Evolutionary conservation across 768 basidiomycete species (phyloP).

Genomic region (Leccinum uliginosum): DNA sequence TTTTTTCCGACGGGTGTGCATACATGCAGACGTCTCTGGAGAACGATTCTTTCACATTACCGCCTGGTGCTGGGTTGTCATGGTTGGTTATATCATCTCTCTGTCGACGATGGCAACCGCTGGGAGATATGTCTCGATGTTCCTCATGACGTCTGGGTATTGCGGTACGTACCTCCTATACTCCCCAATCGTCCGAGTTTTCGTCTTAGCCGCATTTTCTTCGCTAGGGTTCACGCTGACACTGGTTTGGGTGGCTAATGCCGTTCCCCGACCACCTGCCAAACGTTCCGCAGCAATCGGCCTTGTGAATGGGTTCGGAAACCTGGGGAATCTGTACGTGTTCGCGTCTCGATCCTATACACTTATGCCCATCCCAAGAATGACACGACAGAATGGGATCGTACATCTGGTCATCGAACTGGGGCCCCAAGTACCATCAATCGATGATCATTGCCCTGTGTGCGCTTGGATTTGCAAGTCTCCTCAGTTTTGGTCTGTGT

Average conservation of each 20-base stretch:
- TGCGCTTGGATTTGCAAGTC: slow-evolving; percentile 28
- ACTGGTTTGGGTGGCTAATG: slow-evolving; percentile 60
- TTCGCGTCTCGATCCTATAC: neutral
- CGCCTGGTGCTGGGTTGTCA: slow-evolving; percentile 53
- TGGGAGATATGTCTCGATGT: slow-evolving; percentile 57
- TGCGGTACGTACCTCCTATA: slow-evolving; percentile 28
- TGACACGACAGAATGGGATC: slow-evolving; percentile 47
- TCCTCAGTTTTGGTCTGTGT: slow-evolving; percentile 33
- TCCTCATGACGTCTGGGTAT: slow-evolving; percentile 59
- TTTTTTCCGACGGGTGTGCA: neutral
- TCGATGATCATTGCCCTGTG: slow-evolving; percentile 51
- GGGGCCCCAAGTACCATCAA: slow-evolving; percentile 60
- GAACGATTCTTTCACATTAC: slow-evolving; percentile 63
- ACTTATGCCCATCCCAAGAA: neutral
- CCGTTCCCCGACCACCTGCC: slow-evolving; percentile 55
- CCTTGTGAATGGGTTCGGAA: slow-evolving; percentile 58
- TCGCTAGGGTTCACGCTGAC: slow-evolving; percentile 39
- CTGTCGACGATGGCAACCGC: slow-evolving; percentile 46
- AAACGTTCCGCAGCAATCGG: slow-evolving; percentile 51
- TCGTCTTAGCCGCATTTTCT: neutral
- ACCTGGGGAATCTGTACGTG: slow-evolving; percentile 55
- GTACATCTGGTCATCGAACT: slow-evolving; percentile 56
- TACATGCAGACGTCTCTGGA: slow-evolving; percentile 46
- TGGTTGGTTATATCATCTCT: slow-evolving; percentile 57
- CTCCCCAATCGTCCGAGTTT: neutral